Conservation (phyloP, 2,329 filamentous ascomycete species). For the Aspergillus tamarii region DNA sequence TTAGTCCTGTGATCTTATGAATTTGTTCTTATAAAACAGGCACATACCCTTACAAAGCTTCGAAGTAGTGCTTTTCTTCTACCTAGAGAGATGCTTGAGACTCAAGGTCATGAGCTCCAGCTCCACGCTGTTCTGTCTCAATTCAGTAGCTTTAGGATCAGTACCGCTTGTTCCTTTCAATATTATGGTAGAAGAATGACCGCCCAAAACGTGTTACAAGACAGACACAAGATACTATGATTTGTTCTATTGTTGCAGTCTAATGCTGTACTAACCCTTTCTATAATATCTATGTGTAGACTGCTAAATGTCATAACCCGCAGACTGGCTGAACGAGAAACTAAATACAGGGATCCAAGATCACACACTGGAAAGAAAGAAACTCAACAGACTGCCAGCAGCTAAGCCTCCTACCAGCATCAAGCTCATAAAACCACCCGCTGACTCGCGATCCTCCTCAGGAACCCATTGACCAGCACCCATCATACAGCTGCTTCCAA, state of each 20-base stretch:
- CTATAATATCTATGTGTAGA: background rate
- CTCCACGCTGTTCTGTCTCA: background rate
- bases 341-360: background rate
- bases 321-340: background rate
- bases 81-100: background rate
- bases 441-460: slow-evolving; percentile 79
- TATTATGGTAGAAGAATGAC: background rate
- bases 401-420: slow-evolving; percentile 84
- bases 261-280: background rate
- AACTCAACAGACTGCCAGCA: slow-evolving; percentile 86
- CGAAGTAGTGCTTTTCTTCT: background rate
- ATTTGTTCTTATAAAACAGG: background rate
- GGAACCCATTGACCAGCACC: slow-evolving; percentile 80
- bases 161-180: background rate
- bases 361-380: slow-evolving; percentile 60
- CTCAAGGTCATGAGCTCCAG: background rate
- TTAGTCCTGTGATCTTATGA: background rate
- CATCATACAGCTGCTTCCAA: slow-evolving; percentile 91
- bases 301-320: background rate
- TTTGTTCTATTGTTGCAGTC: background rate
- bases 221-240: background rate
- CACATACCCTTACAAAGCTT: background rate
- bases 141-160: background rate
- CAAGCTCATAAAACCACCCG: slow-evolving; percentile 91
- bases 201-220: background rate